Evolutionary conservation across 495 filamentous ascomycete species (phyloP), one percentile per base, ranked within the genome.

Genomic region (Trichoderma virens): DNA sequence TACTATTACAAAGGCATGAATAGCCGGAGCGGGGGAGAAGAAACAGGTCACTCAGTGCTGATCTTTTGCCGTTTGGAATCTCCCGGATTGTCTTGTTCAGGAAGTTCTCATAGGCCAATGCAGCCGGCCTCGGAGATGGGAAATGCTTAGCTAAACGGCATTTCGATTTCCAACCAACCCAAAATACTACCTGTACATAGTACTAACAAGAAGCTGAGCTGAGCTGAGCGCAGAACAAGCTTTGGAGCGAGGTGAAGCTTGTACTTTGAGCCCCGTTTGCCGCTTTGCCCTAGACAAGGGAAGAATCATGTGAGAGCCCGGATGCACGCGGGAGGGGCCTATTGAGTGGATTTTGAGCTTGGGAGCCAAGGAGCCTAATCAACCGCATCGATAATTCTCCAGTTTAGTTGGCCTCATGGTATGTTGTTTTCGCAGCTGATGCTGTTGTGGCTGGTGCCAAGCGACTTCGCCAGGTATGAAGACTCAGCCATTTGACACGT

Each of bases 261-360:
- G 43, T 14, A 18, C 43, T 47, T 18, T 3, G 14, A 16, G 38
- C 38, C 38, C 9, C 18, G 11, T 16, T 41, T 11, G 38, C 13
- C 5, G 4, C 14, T 11, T 47, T 18, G 16, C 43, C 5, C 43
- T 20, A 23, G n/a, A 47, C 18, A 20, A 47, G 43, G n/a, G n/a
- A 39, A 47, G 18, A 47, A 47, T 47, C 43, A 47, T 47, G 43
- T 47, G 43, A 47, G 43, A 20, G 25, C 51, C 51, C 51, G 51
- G 51, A 56, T 56, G 51, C 51, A 56, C 51, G 51, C 51, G 51
- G 51, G 51, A 56, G 23, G 51, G 51, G 51, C 51, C 51, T 51
- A 20, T 30, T 9, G 20, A 56, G 51, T n/a, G 23, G 51, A 16
- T 28, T 56, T 27, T 16, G 51, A 56, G 51, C 27, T 56, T 56